phyloP scores from a whole-genome alignment of 805 yeast species.

The Suhomyces xylopsoci region DNA sequence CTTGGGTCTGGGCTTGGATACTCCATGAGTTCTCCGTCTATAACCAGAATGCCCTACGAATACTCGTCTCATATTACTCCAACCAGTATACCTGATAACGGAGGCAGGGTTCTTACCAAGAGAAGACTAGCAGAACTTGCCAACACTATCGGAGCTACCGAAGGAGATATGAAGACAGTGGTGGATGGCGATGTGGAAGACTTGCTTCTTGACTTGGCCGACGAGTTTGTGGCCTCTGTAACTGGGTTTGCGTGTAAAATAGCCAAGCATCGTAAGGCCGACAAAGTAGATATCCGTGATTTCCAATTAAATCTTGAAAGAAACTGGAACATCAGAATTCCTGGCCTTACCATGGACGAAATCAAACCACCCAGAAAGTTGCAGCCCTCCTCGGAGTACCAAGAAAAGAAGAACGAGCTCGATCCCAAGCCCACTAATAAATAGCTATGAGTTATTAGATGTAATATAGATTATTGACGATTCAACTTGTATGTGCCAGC shows the following conservation, averaged over 20 bases:
- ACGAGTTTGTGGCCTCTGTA: conserved; percentile 26
- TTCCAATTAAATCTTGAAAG: conserved; percentile 27
- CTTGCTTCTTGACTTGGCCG: conserved; percentile 25
- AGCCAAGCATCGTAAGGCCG: conserved; percentile 27
- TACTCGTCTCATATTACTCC: conserved; percentile 9
- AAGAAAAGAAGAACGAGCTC: conserved; percentile 19
- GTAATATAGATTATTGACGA: conserved; percentile 4
- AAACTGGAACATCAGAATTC: conserved; percentile 27
- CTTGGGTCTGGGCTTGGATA: conserved; percentile 2
- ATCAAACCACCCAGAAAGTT: conserved; percentile 22
- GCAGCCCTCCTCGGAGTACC: conserved; percentile 23
- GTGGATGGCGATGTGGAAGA: conserved; percentile 29
- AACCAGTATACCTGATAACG: conserved; percentile 19
- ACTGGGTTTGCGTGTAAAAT: conserved; percentile 28
- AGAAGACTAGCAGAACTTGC: conserved; percentile 24
- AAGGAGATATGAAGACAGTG: conserved; percentile 26
- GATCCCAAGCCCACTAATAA: conserved; percentile 7
- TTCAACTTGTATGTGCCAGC: conserved; percentile 34
- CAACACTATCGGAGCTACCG: conserved; percentile 26
- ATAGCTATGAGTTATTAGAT: neutral
- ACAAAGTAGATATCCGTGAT: conserved; percentile 25
- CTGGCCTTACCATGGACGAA: conserved; percentile 26
- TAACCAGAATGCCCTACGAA: conserved; percentile 6
- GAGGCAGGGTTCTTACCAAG: conserved; percentile 27
- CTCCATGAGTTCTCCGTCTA: conserved; percentile 4